Conservation (phyloP, 2,329 filamentous ascomycete species). For the Diplodia corticola region DNA sequence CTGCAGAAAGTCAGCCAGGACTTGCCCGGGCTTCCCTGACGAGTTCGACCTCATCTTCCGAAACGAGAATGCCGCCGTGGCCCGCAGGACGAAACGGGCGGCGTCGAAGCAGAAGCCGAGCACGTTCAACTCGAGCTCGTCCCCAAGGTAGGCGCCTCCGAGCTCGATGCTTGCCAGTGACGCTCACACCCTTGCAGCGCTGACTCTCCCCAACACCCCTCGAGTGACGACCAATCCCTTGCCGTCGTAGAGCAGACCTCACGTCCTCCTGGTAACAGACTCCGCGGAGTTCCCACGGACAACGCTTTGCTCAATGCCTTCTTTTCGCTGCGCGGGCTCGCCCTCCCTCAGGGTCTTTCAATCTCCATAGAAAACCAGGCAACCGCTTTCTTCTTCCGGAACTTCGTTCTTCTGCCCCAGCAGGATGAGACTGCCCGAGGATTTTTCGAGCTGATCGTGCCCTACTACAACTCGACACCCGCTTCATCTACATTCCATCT, state of each 20-base stretch:
- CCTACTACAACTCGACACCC: constrained; percentile 38
- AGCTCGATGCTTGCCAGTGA: neutral
- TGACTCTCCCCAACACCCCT: neutral
- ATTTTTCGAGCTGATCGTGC: constrained; percentile 41
- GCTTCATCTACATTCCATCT: constrained; percentile 41
- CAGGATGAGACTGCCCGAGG: constrained; percentile 41
- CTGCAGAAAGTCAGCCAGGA: constrained; percentile 62
- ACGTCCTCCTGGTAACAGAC: too few species aligned
- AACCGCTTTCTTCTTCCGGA: constrained; percentile 45
- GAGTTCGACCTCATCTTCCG: constrained; percentile 73
- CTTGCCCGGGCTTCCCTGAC: constrained; percentile 68
- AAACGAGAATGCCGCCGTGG: constrained; percentile 69
- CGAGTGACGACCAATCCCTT: neutral
- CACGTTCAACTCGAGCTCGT: neutral
- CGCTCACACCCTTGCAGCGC: neutral
- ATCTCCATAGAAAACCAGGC: constrained; percentile 40
- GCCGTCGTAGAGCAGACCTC: neutral
- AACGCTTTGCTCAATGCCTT: neutral
- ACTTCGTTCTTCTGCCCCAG: constrained; percentile 42
- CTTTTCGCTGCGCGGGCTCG: neutral
- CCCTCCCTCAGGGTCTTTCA: constrained; percentile 24
- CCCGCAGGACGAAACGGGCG: constrained; percentile 55
- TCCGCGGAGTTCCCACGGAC: neutral
- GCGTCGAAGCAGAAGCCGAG: constrained; percentile 11
- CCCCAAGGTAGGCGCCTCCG: neutral